Conservation (phyloP, 1,284 basidiomycete species). For the Amylostereum chailletii region DNA sequence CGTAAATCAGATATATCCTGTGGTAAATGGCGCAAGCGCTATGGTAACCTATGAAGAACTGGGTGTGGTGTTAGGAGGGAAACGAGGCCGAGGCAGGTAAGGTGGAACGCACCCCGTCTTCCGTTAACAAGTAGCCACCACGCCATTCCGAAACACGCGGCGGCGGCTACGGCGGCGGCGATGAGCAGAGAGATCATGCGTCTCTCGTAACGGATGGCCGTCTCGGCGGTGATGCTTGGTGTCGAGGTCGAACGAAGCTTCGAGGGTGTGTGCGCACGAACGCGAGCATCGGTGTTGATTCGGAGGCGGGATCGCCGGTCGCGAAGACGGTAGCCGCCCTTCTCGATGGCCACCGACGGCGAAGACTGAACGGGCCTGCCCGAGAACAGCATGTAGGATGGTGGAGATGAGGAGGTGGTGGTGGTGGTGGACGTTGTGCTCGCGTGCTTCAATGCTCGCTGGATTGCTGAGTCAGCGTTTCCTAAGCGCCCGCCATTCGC, state of each 20-base stretch:
- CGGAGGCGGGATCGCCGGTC: not conserved
- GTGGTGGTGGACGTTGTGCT: too few species aligned
- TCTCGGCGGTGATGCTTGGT: not conserved
- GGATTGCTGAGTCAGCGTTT: too few species aligned
- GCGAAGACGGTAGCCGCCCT: not conserved
- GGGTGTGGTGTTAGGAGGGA: too few species aligned
- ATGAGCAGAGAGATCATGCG: not conserved
- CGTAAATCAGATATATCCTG: too few species aligned
- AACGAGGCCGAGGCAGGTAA: too few species aligned
- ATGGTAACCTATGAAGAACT: too few species aligned
- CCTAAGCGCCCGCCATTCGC: too few species aligned
- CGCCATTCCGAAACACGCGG: not conserved
- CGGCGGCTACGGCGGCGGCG: not conserved
- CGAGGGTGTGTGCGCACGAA: not conserved
- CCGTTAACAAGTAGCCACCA: not conserved
- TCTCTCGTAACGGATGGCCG: not conserved
- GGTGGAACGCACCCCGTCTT: not conserved
- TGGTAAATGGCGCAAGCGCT: too few species aligned
- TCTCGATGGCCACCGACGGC: not conserved
- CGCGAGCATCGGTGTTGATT: not conserved
- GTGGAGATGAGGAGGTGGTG: too few species aligned
- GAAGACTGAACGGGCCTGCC: not conserved
- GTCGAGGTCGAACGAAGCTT: not conserved
- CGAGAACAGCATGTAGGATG: too few species aligned
- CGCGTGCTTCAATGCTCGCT: too few species aligned